Evolutionary conservation across 306 rosid genomes (phyloP).

Genomic region (Psophocarpus tetragonolobus): DNA sequence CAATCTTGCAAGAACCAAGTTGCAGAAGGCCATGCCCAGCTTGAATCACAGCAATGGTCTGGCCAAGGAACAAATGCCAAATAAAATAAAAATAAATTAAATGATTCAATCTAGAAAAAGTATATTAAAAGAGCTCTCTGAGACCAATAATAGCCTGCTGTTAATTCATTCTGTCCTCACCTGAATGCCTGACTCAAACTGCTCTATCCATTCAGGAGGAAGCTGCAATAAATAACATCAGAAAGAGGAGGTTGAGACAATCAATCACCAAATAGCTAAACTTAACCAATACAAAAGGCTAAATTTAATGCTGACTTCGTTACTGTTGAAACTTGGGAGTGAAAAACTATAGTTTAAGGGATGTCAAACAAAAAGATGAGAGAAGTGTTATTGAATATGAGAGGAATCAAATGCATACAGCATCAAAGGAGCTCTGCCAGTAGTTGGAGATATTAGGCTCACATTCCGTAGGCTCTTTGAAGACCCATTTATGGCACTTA

Average conservation of each 20-base stretch:
- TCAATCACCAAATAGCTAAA: slow-evolving; percentile 37
- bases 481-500: slow-evolving; percentile 99
- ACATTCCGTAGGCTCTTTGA: slow-evolving; percentile 88
- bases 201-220: slow-evolving; percentile 93
- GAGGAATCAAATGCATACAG: slow-evolving; percentile 52
- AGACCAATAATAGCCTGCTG: slow-evolving; percentile 7
- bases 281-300: slow-evolving; percentile 20
- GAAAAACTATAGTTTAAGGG: neutral
- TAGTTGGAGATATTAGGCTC: slow-evolving; percentile 89
- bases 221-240: slow-evolving; percentile 70
- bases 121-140: neutral
- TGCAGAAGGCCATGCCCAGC: slow-evolving; percentile 99
- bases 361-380: neutral
- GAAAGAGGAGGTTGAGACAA: slow-evolving; percentile 29
- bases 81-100: neutral
- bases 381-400: neutral
- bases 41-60: slow-evolving; percentile 97
- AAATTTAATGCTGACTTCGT: slow-evolving; percentile 12
- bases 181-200: slow-evolving; percentile 95
- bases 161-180: slow-evolving; percentile 44
- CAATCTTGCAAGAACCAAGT: slow-evolving; percentile 94
- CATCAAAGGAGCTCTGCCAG: slow-evolving; percentile 98
- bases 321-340: neutral
- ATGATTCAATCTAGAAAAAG: neutral
- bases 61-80: slow-evolving; percentile 29